These are phyloP conservation scores for Leishmania major DNA, from an alignment of 208 protist genomes.

Conservation along the genomic window DNA sequence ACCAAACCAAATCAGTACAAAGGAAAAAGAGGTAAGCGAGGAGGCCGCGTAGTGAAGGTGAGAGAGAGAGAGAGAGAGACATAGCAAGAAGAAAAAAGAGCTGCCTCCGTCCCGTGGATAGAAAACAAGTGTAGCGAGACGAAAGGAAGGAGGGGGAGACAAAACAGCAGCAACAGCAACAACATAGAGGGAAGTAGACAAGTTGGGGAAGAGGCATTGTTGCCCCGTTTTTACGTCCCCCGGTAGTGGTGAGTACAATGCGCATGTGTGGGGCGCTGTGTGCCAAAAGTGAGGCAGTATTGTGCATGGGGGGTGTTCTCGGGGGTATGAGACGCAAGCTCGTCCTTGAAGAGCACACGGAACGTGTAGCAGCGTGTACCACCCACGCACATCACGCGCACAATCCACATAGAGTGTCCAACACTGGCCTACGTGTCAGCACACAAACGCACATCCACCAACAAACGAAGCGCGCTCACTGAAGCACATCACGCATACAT, in stretches of 20 bases:
- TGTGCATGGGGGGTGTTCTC: neutral
- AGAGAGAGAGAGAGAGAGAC: conserved; percentile 3
- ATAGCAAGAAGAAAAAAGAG: neutral
- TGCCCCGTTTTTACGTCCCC: too few relatives aligned
- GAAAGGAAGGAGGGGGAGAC: conserved; percentile 3
- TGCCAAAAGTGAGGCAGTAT: neutral
- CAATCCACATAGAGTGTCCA: neutral
- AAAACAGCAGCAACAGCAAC: conserved; percentile 2
- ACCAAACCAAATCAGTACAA: neutral
- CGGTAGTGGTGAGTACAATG: neutral
- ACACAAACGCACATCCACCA: neutral
- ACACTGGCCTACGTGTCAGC: neutral
- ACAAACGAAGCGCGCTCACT: neutral
- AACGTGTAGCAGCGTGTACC: neutral
- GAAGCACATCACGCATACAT: neutral
- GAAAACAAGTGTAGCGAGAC: neutral
- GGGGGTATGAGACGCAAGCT: neutral
- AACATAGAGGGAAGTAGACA: neutral
- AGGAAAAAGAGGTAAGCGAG: neutral
- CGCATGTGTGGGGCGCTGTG: neutral
- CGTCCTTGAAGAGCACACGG: neutral
- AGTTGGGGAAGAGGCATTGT: neutral
- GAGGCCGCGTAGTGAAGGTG: neutral
- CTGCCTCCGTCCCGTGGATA: neutral
- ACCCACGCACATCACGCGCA: neutral